phyloP scores from a whole-genome alignment of 116 monocot species.

The Phalaenopsis hybrid region DNA sequence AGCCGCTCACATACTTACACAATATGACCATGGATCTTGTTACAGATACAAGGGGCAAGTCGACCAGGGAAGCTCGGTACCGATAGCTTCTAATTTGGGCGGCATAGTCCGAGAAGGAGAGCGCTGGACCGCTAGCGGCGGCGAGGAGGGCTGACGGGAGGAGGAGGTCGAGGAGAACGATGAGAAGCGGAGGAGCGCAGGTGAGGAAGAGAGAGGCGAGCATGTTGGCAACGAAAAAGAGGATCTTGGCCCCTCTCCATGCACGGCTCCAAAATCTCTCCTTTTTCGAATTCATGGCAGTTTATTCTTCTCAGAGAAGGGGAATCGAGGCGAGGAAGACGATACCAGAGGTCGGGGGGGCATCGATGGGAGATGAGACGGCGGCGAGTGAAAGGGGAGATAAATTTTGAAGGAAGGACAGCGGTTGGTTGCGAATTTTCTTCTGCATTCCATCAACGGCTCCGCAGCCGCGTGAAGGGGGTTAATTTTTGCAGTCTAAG shows the following conservation, averaged over 20 bases:
- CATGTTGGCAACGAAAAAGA: constrained; percentile 66
- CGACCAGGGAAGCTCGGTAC: constrained; percentile 50
- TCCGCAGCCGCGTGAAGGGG: constrained; percentile 6
- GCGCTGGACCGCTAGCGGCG: not conserved
- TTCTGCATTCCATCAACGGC: constrained; percentile 2
- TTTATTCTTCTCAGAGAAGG: not conserved
- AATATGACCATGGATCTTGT: constrained; percentile 51
- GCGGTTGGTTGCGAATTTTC: constrained; percentile 3
- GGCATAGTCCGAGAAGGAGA: constrained; percentile 9
- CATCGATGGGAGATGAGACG: constrained; percentile 6
- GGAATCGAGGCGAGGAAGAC: not conserved
- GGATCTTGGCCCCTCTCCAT: constrained; percentile 54
- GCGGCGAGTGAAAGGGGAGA: not conserved
- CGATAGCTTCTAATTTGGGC: constrained; percentile 28
- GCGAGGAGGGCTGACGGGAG: constrained; percentile 50
- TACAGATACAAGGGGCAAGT: constrained; percentile 53
- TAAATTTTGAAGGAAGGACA: not conserved
- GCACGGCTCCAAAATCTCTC: constrained; percentile 42
- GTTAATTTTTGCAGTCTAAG: not conserved
- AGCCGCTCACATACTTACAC: constrained; percentile 28
- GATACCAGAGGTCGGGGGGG: not conserved
- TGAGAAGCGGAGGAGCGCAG: constrained; percentile 61
- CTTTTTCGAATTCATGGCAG: constrained; percentile 5
- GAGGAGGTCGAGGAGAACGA: constrained; percentile 54
- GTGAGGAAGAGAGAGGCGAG: constrained; percentile 59